These are phyloP conservation scores for Nematocida ironsii DNA, from an alignment of 371 early-diverging fungal species.

Conservation along the genomic window DNA sequence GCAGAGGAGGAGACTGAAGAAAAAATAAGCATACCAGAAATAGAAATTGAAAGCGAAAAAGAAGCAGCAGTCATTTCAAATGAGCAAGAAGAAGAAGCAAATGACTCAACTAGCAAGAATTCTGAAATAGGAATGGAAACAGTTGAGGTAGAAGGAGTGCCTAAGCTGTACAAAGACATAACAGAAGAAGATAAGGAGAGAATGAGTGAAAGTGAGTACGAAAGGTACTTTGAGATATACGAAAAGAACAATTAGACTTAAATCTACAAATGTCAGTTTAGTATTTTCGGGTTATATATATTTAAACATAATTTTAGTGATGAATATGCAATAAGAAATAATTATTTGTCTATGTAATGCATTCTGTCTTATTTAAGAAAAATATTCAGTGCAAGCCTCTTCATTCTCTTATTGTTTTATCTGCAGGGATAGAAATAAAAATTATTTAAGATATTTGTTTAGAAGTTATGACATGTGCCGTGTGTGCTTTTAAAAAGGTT, in stretches of 20 bases:
- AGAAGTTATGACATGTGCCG: too few species aligned
- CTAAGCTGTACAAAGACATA: slow-evolving; percentile 64
- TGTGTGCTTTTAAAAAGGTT: too few species aligned
- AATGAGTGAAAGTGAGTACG: slow-evolving; percentile 71
- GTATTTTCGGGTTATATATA: too few species aligned
- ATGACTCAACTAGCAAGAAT: background rate
- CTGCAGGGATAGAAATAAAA: too few species aligned
- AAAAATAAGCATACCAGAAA: background rate
- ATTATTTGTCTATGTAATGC: too few species aligned
- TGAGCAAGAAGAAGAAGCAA: slow-evolving; percentile 41
- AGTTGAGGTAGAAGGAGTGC: slow-evolving; percentile 64
- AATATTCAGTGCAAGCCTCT: too few species aligned
- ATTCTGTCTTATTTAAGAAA: too few species aligned
- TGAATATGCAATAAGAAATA: too few species aligned
- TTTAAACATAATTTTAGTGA: too few species aligned
- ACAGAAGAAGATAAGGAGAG: slow-evolving; percentile 70
- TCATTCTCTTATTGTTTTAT: too few species aligned
- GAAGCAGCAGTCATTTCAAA: background rate
- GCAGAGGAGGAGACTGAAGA: slow-evolving; percentile 9
- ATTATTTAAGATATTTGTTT: too few species aligned
- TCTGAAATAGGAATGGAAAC: slow-evolving; percentile 42
- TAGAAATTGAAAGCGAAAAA: slow-evolving; percentile 33
- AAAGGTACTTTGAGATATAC: slow-evolving; percentile 70
- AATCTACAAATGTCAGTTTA: background rate
- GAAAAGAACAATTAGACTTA: slow-evolving; percentile 37